Evolutionary conservation across 805 yeast genomes (phyloP).

Genomic region (Monosporozyma aquatica): DNA sequence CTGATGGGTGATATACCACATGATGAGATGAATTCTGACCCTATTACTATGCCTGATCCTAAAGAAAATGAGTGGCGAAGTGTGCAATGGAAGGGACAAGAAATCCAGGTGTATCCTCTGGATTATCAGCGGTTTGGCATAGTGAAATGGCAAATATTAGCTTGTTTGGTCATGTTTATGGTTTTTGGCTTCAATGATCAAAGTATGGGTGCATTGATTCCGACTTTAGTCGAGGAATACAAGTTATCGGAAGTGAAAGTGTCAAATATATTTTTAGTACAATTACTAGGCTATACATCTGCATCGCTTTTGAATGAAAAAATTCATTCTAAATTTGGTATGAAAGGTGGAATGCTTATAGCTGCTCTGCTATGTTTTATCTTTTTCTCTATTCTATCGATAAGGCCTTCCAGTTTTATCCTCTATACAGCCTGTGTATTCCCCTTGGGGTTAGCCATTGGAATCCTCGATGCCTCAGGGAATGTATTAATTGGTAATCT

Average conservation of each 20-base stretch:
- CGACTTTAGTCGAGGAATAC: conserved; percentile 24
- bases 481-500: conserved; percentile 29
- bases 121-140: conserved; percentile 21
- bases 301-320: conserved; percentile 26
- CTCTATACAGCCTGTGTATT: conserved; percentile 20
- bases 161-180: conserved; percentile 23
- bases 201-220: conserved; percentile 28
- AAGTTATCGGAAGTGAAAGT: conserved; percentile 20
- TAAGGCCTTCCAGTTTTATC: conserved; percentile 20
- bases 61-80: background rate
- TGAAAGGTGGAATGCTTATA: conserved; percentile 24
- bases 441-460: conserved; percentile 30
- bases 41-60: background rate
- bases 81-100: conserved; percentile 20
- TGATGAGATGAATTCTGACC: background rate
- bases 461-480: conserved; percentile 28
- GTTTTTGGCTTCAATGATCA: conserved; percentile 31
- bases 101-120: conserved; percentile 20
- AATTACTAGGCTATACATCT: conserved; percentile 25
- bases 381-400: conserved; percentile 14
- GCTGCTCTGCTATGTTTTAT: conserved; percentile 16
- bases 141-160: conserved; percentile 23
- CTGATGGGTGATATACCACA: background rate
- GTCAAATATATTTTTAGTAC: conserved; percentile 26
- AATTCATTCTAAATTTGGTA: conserved; percentile 21